Percentiles rank a stretch among this genome's conserved stretches.
Conservation (phyloP, 139 green algal species). For the Chlorella sp. region DNA sequence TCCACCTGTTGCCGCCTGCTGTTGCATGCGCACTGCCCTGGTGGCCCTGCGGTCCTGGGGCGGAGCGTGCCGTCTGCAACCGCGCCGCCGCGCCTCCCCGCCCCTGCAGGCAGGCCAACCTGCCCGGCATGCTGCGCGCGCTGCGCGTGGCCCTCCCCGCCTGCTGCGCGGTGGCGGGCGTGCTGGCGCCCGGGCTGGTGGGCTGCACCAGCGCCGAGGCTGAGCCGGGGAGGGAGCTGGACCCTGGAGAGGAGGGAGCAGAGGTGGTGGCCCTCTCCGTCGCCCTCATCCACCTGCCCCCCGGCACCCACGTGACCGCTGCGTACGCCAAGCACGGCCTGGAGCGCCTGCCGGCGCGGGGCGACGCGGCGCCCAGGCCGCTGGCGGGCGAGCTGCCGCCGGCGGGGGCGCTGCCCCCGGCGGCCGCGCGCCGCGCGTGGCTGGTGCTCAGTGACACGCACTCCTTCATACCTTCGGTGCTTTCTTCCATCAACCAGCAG, state of each 20-base stretch:
- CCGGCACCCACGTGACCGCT: not conserved
- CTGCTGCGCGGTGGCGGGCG: conserved; percentile 12
- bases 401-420: not conserved
- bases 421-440: conserved; percentile 3
- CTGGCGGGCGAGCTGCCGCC: not conserved
- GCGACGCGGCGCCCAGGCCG: not conserved
- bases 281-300: conserved; percentile 12
- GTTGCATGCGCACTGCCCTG: not conserved
- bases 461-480: not conserved
- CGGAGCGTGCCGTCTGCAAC: not conserved
- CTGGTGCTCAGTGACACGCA: conserved; percentile 16
- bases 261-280: conserved; percentile 4
- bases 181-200: conserved; percentile 7
- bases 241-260: not conserved
- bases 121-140: conserved; percentile 11
- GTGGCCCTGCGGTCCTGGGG: not conserved
- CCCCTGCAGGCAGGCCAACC: conserved; percentile 7
- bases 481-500: too few species aligned
- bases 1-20: not conserved
- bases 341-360: not conserved
- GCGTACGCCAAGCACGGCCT: not conserved
- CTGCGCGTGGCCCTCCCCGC: not conserved
- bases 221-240: not conserved
- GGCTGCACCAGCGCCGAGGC: not conserved
- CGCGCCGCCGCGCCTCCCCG: not conserved